Base-by-base conservation (phyloP, 2,329 filamentous ascomycete species). In the Hypoxylon sp. region DNA sequence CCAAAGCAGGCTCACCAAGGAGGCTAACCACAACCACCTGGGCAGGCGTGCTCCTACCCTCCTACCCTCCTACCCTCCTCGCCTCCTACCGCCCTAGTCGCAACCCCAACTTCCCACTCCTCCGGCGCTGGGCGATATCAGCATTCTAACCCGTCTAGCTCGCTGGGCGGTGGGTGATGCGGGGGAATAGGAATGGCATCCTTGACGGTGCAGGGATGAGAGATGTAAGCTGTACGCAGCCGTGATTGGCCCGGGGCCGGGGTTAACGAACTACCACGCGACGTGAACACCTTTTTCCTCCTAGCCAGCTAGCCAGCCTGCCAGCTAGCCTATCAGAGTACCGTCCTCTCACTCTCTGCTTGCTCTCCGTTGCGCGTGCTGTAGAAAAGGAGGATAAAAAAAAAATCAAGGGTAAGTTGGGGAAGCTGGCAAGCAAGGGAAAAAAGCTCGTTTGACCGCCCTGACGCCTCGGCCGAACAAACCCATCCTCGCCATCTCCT, bases 111-210 rank as follows among this genome's bases (percentile, higher is more conserved):
- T 38, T 48, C 41, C n/a, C 27, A 60, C 29, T 26, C 2, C 48
- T 13, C 27, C 15, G 31, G 38, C n/a, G n/a, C n/a, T n/a, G n/a
- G n/a, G n/a, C n/a, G n/a, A n/a, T n/a, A n/a, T n/a, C n/a, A n/a
- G 18, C 38, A 52, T n/a, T 18, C 48, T 52, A 48, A 40, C 42
- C 58, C 41, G 55, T 55, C 55, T 55, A 49, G 55, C 48, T 54
- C 54, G n/a, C n/a, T n/a, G n/a, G n/a, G n/a, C n/a, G n/a, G n/a
- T 54, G 45, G 29, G 47, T 47, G 29, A 42, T 63, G 60, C 60
- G 60, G 60, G 57, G 60, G 41, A 63, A 57, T 40, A 29, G 60
- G 60, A 63, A 55, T 51, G 29, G 42, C 7, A 60, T 60, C 60
- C 60, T 37, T 60, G 60, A 21, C 46, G 18, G 17, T 47, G 47